Evolutionary conservation across 169 alveolate genomes (phyloP), one percentile per base, ranked within the genome.

Genomic region (Eimeria brunetti): DNA sequence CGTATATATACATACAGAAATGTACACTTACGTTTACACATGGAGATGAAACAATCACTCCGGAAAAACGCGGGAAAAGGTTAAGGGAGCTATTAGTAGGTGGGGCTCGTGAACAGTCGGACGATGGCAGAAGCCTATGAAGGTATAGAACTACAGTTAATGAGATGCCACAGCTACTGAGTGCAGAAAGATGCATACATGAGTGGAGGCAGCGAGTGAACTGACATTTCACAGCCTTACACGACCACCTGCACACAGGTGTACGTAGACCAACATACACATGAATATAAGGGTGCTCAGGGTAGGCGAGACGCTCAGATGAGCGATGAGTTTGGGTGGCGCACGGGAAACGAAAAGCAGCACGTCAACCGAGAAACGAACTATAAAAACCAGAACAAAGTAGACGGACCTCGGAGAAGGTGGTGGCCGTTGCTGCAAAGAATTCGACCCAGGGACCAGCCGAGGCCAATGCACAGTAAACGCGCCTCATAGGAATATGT

Each of bases 381-480:
- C 11, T 71, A 41, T 4, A n/a, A 38, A 33, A 36, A 30, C 11
- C 44, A 71, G 1, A 71, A 64, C 75, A 27, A 12, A 14, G 94
- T 6, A 27, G 75, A 30, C 95, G n/a, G 30, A 91, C 95, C 88
- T 62, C 75, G 27, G 33, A 91, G 30, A 41, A 91, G 44, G 41
- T 53, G 91, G 56, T 76, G 64, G 4, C 76, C 91, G 51, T 81
- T 80, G 44, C 84, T 80, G 85, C 78, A 91, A 64, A 91, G 73
- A 22, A 86, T 33, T 41, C 84, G 91, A 4, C 91, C 95, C 84
- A 81, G 49, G 36, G 91, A 27, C 95, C 95, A 91, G 56, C 95
- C 95, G n/a, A 91, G 85, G 64, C 95, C 95, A 33, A 91, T 53
- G 75, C 91, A 76, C 81, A 91, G 46, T 60, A 91, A 69, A 38